Percentiles rank a stretch among this genome's conserved stretches.
phyloP scores from a whole-genome alignment of 208 protist species.

The Perkinsela sp. region DNA sequence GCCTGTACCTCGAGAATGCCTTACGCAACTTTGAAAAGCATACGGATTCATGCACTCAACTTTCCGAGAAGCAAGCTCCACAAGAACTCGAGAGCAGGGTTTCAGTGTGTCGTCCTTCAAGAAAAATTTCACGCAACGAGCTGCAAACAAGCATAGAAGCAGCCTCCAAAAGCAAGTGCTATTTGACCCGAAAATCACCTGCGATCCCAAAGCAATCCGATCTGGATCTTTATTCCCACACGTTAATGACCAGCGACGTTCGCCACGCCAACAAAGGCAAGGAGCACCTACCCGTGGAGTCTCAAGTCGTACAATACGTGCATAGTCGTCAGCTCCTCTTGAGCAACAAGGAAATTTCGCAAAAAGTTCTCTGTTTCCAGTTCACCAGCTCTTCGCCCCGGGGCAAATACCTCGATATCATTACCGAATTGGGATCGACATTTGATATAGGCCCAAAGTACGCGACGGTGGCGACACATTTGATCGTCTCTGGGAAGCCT shows the following conservation, averaged over 20 bases:
- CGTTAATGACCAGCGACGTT: no score
- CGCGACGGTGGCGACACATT: neutral
- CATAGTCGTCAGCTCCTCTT: neutral
- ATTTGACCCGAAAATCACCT: no score
- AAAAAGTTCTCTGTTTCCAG: neutral
- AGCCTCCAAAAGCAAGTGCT: no score
- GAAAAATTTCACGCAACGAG: no score
- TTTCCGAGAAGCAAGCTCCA: no score
- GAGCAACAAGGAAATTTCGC: neutral
- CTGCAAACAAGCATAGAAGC: no score
- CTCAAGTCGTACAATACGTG: neutral
- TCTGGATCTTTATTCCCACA: no score
- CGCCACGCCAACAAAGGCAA: no score
- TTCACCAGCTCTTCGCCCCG: neutral
- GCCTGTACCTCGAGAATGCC: neutral
- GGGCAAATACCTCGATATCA: neutral
- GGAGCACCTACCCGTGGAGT: neutral
- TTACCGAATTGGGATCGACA: neutral
- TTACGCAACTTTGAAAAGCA: neutral
- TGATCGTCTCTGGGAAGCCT: neutral
- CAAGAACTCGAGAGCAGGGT: no score
- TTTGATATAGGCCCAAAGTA: neutral
- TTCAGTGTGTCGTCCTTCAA: no score
- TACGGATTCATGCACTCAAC: no score
- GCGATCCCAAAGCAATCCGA: no score